Evolutionary conservation across 179 eudicot genomes (phyloP), one percentile per base, ranked within the genome.

Genomic region (Beta lomatogona): DNA sequence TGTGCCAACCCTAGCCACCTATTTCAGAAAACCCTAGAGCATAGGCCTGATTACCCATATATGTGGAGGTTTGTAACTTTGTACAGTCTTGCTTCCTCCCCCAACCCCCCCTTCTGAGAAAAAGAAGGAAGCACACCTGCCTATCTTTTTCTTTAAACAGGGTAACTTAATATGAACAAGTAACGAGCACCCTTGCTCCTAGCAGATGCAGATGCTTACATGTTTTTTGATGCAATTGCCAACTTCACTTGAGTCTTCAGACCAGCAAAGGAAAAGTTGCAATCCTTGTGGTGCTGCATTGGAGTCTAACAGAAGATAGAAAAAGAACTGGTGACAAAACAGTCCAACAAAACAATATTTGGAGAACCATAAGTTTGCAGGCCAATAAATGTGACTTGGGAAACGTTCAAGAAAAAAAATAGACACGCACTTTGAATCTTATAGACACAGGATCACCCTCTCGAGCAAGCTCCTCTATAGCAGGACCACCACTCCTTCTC

Each of bases 251-350:
- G 99, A 82, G 97, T 96, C 88, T 96, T 96, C 82, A 96, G 89
- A 77, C 99, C 98, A 84, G 99, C 99, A 86, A 86, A 94, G 4
- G 98, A 96, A 86, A 96, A 96, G 87, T 94, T 96, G 91, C 99
- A 96, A 88, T 94, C 98, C 86, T 94, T 94, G 82, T 96, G 93
- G 80, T 96, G 99, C 82, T 87, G 91, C 99, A 96, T 96, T n/a
- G 99, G 99, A 65, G 91, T 92, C 99, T 96, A 83, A 76, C n/a
- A 82, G 14, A 70, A 45, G 1, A 66, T 79, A 12, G 50, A 70
- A 78, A 12, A 55, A 72, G 21, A 61, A 9, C 0, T 14, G 61
- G 7, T 68, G n/a, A 85, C 19, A 55, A 60, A 25, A 77, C 13
- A 25, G 46, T 36, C 75, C 74, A 53, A 22, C 4, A 2, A 73